Base-by-base conservation (phyloP, 371 early-diverging fungal genomes). In the Phascolomyces articulosus region DNA sequence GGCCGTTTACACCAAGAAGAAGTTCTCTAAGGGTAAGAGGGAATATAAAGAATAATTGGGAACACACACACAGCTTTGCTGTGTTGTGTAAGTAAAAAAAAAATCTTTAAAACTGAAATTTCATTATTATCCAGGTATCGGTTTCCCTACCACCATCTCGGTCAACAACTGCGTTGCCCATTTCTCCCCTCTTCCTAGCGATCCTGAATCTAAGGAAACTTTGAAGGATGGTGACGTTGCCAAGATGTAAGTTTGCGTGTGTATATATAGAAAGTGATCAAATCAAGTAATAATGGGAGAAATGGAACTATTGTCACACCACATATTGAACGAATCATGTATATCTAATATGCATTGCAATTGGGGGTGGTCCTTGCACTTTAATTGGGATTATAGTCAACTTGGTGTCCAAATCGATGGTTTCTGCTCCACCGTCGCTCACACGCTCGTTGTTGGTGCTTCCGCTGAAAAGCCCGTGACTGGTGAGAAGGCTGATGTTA, bases 351-450 rank as follows among this genome's bases (percentile, higher is more conserved):
- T n/a, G n/a, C n/a, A n/a, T n/a, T n/a, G n/a, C n/a, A n/a, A n/a
- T n/a, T n/a, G n/a, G n/a, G n/a, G n/a, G 24, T 55, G 56, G 44
- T 21, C 29, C 67, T 27, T 59, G 40, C 11, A 18, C 21, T 44
- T 44, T n/a, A 8, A n/a, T 44, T 15, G n/a, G 40, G n/a, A n/a
- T n/a, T n/a, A 23, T 63, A 88, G 85, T 73, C 95, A 96, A 85
- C 85, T 98, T 69, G 98, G 95, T 76, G 93, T 90, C 40, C 98
- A 97, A 74, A 88, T 98, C 65, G 98, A 98, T 77, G 98, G 98
- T 54, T 97, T 84, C 74, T 88, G 93, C 55, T 91, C 95, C 54
- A 87, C 93, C 67, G 90, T 87, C 49, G 98, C 92, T 49, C 90
- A 93, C 82, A 96, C 97, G 34, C 53, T 96, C 54, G 95, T 96